Evolutionary conservation across 2,329 filamentous ascomycete genomes (phyloP), one percentile per base, ranked within the genome.

Genomic region (Stachybotrys echinatus): DNA sequence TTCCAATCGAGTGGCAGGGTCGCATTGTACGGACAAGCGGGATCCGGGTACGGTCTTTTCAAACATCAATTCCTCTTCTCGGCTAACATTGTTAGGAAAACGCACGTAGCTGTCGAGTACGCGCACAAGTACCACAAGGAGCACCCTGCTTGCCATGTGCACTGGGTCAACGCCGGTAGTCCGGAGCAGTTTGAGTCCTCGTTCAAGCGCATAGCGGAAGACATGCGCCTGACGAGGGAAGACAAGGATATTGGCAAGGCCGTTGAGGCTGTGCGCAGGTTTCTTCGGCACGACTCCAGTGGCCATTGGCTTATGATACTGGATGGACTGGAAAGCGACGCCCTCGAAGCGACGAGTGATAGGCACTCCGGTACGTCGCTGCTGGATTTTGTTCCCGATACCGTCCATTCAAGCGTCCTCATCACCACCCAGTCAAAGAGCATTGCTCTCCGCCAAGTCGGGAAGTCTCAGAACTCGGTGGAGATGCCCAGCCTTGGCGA

Each of bases 61-160:
- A 12, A 42, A 18, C 39, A 42, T 4, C 14, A 14, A 14, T 34
- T 14, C 10, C 10, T 2, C 2, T 8, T 34, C 4, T 3, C 18
- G 3, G 10, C 20, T 42, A n/a, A 42, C n/a, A n/a, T 3, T n/a
- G 10, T 10, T 6, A 21, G 39, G 18, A 50, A 52, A 17, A 52
- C 51, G 6, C 51, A 52, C 7, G 38, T 52, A 23, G 51, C 51
- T 10, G 48, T 50, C 6, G 51, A 52, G 38, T 52, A 52, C 19
- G 45, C 51, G 5, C 40, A 52, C 23, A 18, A 21, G 14, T 54
- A 48, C 12, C 22, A 42, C 20, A 17, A 38, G 0, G 19, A 23
- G 1, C n/a, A 46, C 20, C 50, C 45, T 6, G 42, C 31, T 54
- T 48, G 10, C 27, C 27, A 34, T 34, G 14, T 34, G 10, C 5